Percentiles rank a stretch among this genome's conserved stretches.
These are phyloP conservation scores for Starmerella gropengiesseri DNA, from an alignment of 805 yeast genomes.

Conservation along the genomic window DNA sequence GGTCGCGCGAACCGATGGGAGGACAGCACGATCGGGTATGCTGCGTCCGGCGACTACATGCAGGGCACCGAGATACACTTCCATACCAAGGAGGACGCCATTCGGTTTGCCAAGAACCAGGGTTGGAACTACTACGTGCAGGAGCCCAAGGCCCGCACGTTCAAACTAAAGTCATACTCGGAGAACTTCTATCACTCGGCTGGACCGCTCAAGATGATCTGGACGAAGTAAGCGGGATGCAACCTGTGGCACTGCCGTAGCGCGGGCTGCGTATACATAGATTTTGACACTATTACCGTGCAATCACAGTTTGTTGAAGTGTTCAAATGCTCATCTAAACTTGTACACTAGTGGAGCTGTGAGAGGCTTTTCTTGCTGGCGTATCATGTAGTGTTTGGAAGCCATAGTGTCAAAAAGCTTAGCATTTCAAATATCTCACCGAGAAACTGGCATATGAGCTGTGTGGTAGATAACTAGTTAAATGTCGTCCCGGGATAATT, in stretches of 20 bases:
- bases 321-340: too few species aligned
- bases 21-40: slow-evolving; percentile 79
- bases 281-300: too few species aligned
- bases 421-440: too few species aligned
- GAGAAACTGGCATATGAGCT: too few species aligned
- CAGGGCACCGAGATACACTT: slow-evolving; percentile 67
- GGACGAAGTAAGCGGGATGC: slow-evolving; percentile 47
- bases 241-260: too few species aligned
- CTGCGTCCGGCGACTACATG: slow-evolving; percentile 66
- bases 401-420: too few species aligned
- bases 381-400: too few species aligned
- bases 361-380: too few species aligned
- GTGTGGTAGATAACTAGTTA: too few species aligned
- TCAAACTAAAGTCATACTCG: slow-evolving; percentile 65
- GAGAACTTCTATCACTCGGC: slow-evolving; percentile 57
- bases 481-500: too few species aligned
- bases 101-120: slow-evolving; percentile 67
- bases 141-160: slow-evolving; percentile 66
- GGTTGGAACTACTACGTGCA: slow-evolving; percentile 78
- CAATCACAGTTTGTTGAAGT: too few species aligned
- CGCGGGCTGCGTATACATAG: neutral
- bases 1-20: slow-evolving; percentile 79
- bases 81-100: slow-evolving; percentile 64
- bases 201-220: slow-evolving; percentile 65
- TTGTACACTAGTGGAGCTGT: too few species aligned